Evolutionary conservation across 805 yeast genomes (phyloP), one percentile per base, ranked within the genome.

Genomic region (Sugiyamaella qingdaonensis): DNA sequence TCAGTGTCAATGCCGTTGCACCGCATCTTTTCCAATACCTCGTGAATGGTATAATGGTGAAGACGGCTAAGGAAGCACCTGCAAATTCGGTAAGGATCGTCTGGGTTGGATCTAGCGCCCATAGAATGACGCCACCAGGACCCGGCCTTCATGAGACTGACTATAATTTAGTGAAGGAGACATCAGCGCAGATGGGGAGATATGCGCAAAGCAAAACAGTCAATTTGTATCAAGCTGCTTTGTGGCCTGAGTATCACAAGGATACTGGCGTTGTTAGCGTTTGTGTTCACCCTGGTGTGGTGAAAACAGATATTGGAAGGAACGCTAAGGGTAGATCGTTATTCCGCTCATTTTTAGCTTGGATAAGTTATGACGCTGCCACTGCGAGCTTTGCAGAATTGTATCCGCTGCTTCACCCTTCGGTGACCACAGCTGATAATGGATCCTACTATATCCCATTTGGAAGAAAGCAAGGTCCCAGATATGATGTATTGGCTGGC

Each of bases 1-100:
- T 77, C 36, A 82, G 79, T 10, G 71, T 74, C 13, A 79, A 78
- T 61, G 70, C 61, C 18, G 60, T 79, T n/a, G 82, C 76, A 1
- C 77, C 77, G 27, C 74, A 69, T 49, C 60, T 76, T 10, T 62
- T 79, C n/a, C 73, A 76, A 54, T 68, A 68, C 51, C 59, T 67
- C 18, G 58, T 76, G 46, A 67, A 65, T 16, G 76, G 76, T 7
- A 54, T 74, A 2, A 54, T 78, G 21, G 52, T 68, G 24, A 59
- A 65, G 31, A 64, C 76, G 1, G 66, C 72, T 1, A 50, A 61
- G 31, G 48, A 49, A 2, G 61, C 64, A 5, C 57, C 63, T 19
- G 54, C 63, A 1, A 59, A 57, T 44, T 68, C 75, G 10, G 65
- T 62, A 14, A 65, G 82, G 47, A 67, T 78, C 33, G 71, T 78